These are phyloP conservation scores for Arabidopsis suecica DNA, from an alignment of 345 rosid genomes.

Conservation along the genomic window DNA sequence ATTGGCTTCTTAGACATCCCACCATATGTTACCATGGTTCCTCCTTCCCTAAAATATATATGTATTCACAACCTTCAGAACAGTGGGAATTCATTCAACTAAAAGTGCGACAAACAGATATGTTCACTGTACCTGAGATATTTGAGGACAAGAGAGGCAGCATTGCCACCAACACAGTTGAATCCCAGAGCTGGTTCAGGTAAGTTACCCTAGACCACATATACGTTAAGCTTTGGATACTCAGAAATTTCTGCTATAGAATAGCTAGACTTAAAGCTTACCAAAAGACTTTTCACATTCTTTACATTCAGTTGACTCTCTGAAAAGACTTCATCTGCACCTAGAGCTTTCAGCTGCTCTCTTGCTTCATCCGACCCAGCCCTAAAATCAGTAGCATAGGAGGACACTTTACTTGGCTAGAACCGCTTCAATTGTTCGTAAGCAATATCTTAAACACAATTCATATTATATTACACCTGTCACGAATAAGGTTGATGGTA, in stretches of 20 bases:
- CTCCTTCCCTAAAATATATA: slow-evolving; percentile 60
- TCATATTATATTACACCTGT: slow-evolving; percentile 54
- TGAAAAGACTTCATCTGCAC: slow-evolving; percentile 78
- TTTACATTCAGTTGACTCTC: slow-evolving; percentile 80
- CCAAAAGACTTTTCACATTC: slow-evolving; percentile 84
- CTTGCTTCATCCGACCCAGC: slow-evolving; percentile 74
- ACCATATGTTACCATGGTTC: slow-evolving; percentile 94
- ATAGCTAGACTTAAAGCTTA: slow-evolving; percentile 35
- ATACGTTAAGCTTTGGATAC: background rate
- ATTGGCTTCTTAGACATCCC: slow-evolving; percentile 94
- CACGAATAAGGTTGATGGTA: slow-evolving; percentile 79
- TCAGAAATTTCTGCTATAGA: background rate
- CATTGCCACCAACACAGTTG: slow-evolving; percentile 90
- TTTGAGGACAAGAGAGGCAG: slow-evolving; percentile 80
- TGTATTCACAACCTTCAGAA: slow-evolving; percentile 22
- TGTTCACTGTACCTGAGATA: slow-evolving; percentile 61
- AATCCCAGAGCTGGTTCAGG: slow-evolving; percentile 83
- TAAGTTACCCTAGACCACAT: slow-evolving; percentile 53
- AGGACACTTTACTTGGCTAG: background rate
- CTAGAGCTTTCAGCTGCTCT: slow-evolving; percentile 65
- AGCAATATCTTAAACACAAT: background rate
- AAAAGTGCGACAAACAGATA: background rate
- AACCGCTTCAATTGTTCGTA: background rate
- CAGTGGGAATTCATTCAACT: background rate
- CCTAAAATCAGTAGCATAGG: slow-evolving; percentile 50